Evolutionary conservation across 208 protist genomes (phyloP).

Genomic region (Crithidia thermophila): DNA sequence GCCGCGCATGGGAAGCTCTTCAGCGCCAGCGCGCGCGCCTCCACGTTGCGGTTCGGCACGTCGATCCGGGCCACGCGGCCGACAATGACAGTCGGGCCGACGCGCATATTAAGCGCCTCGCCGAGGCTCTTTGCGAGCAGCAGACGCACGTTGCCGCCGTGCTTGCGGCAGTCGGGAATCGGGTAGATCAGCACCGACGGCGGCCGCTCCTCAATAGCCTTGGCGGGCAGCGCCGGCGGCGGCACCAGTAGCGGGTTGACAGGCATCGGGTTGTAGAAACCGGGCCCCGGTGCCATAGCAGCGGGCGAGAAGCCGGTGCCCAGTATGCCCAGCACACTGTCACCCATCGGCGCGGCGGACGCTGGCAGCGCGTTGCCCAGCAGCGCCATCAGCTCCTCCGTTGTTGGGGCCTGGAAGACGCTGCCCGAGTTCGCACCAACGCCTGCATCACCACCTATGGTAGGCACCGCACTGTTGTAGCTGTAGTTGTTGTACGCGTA

Average conservation of each 20-base stretch:
- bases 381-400: slow-evolving; percentile 69
- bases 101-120: slow-evolving; percentile 78
- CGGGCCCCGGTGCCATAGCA: too few species aligned
- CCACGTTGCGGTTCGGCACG: slow-evolving; percentile 83
- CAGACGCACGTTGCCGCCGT: slow-evolving; percentile 66
- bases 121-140: slow-evolving; percentile 82
- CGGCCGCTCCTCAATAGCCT: slow-evolving; percentile 61
- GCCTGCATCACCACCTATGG: background rate
- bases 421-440: background rate
- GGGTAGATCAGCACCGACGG: slow-evolving; percentile 88
- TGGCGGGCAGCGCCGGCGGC: slow-evolving; percentile 77
- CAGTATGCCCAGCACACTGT: slow-evolving; percentile 5
- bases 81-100: slow-evolving; percentile 85
- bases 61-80: slow-evolving; percentile 82
- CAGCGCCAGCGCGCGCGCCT: slow-evolving; percentile 75
- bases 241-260: slow-evolving; percentile 30
- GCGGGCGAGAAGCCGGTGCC: background rate
- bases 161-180: slow-evolving; percentile 45
- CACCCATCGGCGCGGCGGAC: background rate
- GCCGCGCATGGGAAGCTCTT: slow-evolving; percentile 82
- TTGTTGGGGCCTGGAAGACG: slow-evolving; percentile 31
- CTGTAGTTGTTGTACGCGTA: background rate
- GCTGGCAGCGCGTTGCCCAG: slow-evolving; percentile 33
- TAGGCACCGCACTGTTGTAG: background rate
- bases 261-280: background rate